phyloP scores from a whole-genome alignment of 192 early-diverging fungal species.

The Lobosporangium transversale region DNA sequence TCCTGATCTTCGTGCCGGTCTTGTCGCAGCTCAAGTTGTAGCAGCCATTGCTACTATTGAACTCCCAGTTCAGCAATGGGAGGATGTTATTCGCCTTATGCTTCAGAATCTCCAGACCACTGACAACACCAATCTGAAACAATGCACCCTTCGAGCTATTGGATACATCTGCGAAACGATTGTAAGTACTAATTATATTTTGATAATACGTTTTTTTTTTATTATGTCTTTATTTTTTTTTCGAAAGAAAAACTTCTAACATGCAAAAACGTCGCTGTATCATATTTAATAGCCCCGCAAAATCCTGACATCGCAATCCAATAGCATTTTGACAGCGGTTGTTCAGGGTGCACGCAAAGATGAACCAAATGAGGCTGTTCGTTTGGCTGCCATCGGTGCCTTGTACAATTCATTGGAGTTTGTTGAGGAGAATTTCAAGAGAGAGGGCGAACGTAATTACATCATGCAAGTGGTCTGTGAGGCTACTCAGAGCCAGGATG shows the following conservation, averaged over 20 bases:
- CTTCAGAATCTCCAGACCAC: constrained; percentile 77
- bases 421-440: constrained; percentile 91
- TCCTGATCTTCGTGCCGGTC: constrained; percentile 64
- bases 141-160: constrained; percentile 87
- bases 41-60: constrained; percentile 95
- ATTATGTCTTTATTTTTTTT: neutral
- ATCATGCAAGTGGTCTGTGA: constrained; percentile 99
- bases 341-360: constrained; percentile 95
- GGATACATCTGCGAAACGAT: constrained; percentile 95
- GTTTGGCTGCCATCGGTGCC: constrained; percentile 88
- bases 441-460: constrained; percentile 95
- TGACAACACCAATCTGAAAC: constrained; percentile 76
- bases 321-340: constrained; percentile 93
- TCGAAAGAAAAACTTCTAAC: neutral
- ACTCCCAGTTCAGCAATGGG: constrained; percentile 88
- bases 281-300: constrained; percentile 70
- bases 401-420: constrained; percentile 97
- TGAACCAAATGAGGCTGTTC: constrained; percentile 87
- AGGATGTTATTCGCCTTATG: constrained; percentile 83
- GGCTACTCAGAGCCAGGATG: constrained; percentile 83
- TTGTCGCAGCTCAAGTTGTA: constrained; percentile 82
- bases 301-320: constrained; percentile 83
- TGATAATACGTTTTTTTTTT: neutral
- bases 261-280: neutral
- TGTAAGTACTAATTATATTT: constrained; percentile 56